phyloP scores from a whole-genome alignment of 108 stramenopile species.

The Cyclotella atomus region DNA sequence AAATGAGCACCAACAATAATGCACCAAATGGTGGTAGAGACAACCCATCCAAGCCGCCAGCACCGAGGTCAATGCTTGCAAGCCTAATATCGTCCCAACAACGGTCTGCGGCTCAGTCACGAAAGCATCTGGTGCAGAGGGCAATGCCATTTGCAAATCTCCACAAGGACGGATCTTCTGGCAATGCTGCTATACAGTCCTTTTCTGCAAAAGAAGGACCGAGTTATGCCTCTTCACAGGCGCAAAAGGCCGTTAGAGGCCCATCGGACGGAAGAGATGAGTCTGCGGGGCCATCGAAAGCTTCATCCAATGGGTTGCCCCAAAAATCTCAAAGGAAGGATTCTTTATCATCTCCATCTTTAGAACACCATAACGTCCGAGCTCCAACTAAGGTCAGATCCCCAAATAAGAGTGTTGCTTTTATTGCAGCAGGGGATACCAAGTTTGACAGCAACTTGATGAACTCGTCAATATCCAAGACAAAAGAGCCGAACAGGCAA shows the following conservation, averaged over 20 bases:
- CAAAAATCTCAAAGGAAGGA: no score
- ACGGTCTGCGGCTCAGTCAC: slow-evolving; percentile 38
- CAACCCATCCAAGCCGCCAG: slow-evolving; percentile 1
- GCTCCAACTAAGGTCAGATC: not conserved
- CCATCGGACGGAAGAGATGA: not conserved
- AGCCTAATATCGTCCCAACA: slow-evolving; percentile 42
- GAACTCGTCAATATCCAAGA: not conserved
- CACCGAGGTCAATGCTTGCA: slow-evolving; percentile 24
- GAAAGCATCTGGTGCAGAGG: slow-evolving; percentile 21
- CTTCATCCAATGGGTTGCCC: not conserved
- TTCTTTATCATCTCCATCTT: not conserved
- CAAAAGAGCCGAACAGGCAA: not conserved
- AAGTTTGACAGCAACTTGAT: not conserved
- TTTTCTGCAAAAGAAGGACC: slow-evolving; percentile 3
- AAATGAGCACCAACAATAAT: slow-evolving; percentile 15
- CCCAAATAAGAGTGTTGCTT: not conserved
- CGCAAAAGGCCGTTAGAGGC: not conserved
- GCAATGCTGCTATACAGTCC: slow-evolving; percentile 3
- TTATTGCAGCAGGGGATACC: not conserved
- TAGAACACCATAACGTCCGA: not conserved
- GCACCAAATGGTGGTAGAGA: not conserved
- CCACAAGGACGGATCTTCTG: slow-evolving; percentile 6
- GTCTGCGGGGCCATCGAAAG: not conserved
- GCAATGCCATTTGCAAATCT: slow-evolving; percentile 32
- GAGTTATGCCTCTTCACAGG: not conserved